Evolutionary conservation across 352 stramenopile species (phyloP), one percentile per base, ranked within the genome.

Genomic region (Elongisporangium senticosum): DNA sequence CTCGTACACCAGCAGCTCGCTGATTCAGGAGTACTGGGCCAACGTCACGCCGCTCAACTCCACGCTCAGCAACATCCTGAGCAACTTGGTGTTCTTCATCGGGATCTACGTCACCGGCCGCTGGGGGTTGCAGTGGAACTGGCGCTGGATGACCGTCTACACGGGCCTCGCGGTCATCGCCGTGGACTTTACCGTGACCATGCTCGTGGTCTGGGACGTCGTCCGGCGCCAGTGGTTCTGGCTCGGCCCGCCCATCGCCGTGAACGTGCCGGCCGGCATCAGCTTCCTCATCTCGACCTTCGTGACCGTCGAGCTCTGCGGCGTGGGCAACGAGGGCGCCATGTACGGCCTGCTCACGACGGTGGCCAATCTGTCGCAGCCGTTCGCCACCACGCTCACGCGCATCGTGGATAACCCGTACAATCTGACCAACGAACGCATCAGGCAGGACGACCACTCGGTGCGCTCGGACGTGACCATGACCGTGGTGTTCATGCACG

Each of bases 41-140:
- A 62, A 52, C 15, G 71, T 77, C 8, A 70, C 65, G 2, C 64
- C 62, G 1, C 61, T 76, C 43, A 74, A 70, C 51, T 68, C 56
- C 47, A 71, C 60, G 1, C 19, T 74, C 14, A 66, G 56, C 13
- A 55, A 66, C 52, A 70, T 79, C n/a, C 58, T 77, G 19, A 63
- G 65, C 51, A 69, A 71, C 43, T 22, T 70, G 39, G 22, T 77
- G 0, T 76, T 75, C 58, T 64, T 71, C 58, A 14, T 53, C 33
- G 64, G 62, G 17, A 64, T 79, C 51, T 67, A 74, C 55, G 68
- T 75, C 53, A 72, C 62, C 2, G 66, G 63, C 37, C 63, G 65
- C 28, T 75, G 64, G 63, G 68, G 68, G 1, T 49, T 75, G 3
- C 17, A 24, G 28, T 70, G 63, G 53, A 67, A 70, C 20, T 70